Evolutionary conservation across 208 protist genomes (phyloP).

Genomic region (Hexamita inflata): DNA sequence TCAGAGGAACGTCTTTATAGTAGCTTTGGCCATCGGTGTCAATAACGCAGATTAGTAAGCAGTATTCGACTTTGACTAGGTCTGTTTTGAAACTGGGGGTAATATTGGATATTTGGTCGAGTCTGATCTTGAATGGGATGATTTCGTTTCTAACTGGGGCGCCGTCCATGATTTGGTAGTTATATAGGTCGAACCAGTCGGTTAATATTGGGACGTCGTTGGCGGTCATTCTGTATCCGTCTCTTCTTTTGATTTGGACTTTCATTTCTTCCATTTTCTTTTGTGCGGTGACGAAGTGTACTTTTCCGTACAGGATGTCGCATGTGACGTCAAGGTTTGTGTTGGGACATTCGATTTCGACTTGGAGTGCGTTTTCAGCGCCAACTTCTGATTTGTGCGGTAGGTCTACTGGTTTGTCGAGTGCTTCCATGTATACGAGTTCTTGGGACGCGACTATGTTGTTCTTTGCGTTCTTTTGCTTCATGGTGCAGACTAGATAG

Average conservation of each 20-base stretch:
- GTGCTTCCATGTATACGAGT: not conserved
- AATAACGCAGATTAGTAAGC: not conserved
- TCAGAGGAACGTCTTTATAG: not conserved
- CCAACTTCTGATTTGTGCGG: not conserved
- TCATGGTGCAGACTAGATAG: constrained; percentile 13
- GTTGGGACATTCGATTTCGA: not conserved
- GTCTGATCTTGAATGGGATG: constrained; percentile 9
- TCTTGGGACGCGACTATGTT: not conserved
- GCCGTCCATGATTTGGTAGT: constrained; percentile 10
- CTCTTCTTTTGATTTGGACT: not conserved
- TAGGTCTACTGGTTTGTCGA: too few species aligned
- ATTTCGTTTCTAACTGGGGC: not conserved
- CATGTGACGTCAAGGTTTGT: constrained; percentile 10
- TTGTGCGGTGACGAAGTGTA: not conserved
- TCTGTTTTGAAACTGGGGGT: constrained; percentile 4
- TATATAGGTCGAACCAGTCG: not conserved
- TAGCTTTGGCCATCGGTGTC: constrained; percentile 6
- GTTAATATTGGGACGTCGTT: not conserved
- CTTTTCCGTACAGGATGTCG: not conserved
- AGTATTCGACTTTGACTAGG: not conserved
- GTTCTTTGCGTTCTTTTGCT: not conserved
- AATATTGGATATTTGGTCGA: not conserved
- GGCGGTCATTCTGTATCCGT: not conserved
- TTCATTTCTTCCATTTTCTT: constrained; percentile 18
- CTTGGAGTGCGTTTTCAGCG: not conserved